These are phyloP conservation scores for Psilocybe cyanescens DNA, from an alignment of 768 basidiomycete species.

Conservation along the genomic window DNA sequence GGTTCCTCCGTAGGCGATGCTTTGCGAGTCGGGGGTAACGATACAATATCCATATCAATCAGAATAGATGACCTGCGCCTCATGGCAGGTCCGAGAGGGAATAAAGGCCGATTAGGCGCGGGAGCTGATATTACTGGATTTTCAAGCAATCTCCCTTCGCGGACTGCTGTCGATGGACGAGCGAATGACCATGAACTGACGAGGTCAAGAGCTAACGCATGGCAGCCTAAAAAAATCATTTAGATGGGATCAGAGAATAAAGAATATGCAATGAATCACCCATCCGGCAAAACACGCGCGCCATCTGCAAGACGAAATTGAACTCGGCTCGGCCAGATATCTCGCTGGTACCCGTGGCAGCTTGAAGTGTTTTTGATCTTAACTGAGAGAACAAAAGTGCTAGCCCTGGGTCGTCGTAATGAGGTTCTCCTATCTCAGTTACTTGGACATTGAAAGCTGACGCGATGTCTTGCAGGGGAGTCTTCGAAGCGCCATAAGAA, in stretches of 20 bases:
- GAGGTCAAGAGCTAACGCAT: slow-evolving; percentile 88
- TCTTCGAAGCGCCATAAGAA: slow-evolving; percentile 42
- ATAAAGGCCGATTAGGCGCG: slow-evolving; percentile 36
- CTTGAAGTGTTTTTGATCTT: slow-evolving; percentile 88
- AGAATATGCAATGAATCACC: slow-evolving; percentile 47
- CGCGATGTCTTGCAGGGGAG: slow-evolving; percentile 77
- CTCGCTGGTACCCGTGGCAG: slow-evolving; percentile 90
- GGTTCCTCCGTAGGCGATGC: slow-evolving; percentile 47
- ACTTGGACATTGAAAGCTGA: slow-evolving; percentile 55
- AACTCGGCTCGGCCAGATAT: slow-evolving; percentile 89
- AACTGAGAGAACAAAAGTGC: slow-evolving; percentile 90
- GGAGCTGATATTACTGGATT: slow-evolving; percentile 9
- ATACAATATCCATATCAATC: slow-evolving; percentile 86
- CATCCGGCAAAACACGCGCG: slow-evolving; percentile 93
- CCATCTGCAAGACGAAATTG: slow-evolving; percentile 94
- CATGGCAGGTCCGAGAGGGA: slow-evolving; percentile 53
- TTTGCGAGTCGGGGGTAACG: slow-evolving; percentile 59
- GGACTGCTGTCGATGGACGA: slow-evolving; percentile 57
- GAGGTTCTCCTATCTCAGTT: slow-evolving; percentile 76
- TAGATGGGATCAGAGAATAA: not conserved
- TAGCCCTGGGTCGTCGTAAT: slow-evolving; percentile 94
- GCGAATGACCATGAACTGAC: slow-evolving; percentile 93
- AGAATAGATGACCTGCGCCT: slow-evolving; percentile 75
- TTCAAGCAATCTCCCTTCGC: slow-evolving; percentile 12
- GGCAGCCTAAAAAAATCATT: slow-evolving; percentile 68